phyloP scores from a whole-genome alignment of 2,329 filamentous ascomycete species.

The Trichoderma semiorbis region DNA sequence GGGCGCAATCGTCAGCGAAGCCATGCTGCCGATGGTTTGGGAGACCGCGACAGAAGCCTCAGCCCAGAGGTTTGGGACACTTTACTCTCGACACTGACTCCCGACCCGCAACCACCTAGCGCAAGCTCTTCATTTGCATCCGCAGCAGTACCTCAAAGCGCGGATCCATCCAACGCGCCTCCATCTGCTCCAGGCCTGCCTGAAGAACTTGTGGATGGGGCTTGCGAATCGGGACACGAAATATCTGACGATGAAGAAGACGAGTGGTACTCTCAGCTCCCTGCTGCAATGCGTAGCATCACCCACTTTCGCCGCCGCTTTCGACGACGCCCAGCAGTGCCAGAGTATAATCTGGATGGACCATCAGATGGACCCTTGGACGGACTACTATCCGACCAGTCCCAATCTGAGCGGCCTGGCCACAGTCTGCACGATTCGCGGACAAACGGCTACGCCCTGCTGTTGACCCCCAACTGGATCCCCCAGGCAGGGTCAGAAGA shows the following conservation, averaged over 20 bases:
- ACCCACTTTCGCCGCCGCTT: conserved; percentile 4
- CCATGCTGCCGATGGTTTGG: conserved; percentile 63
- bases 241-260: conserved; percentile 53
- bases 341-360: conserved; percentile 21
- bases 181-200: conserved; percentile 33
- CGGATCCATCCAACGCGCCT: conserved; percentile 40
- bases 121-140: conserved; percentile 80
- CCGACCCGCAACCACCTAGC: conserved; percentile 77
- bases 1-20: conserved; percentile 15
- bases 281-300: conserved; percentile 18
- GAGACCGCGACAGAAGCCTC: conserved; percentile 80
- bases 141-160: conserved; percentile 42
- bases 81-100: conserved; percentile 73
- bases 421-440: background rate
- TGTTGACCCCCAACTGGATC: conserved; percentile 20
- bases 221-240: conserved; percentile 53
- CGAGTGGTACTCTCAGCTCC: conserved; percentile 38
- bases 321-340: conserved; percentile 18
- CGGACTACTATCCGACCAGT: background rate
- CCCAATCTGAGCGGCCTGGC: background rate
- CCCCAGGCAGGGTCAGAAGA: conserved; percentile 29
- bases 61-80: conserved; percentile 79
- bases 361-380: conserved; percentile 13
- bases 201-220: conserved; percentile 38
- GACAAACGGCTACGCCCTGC: background rate